phyloP scores from a whole-genome alignment of 306 rosid genomes.

The Argentina anserina region DNA sequence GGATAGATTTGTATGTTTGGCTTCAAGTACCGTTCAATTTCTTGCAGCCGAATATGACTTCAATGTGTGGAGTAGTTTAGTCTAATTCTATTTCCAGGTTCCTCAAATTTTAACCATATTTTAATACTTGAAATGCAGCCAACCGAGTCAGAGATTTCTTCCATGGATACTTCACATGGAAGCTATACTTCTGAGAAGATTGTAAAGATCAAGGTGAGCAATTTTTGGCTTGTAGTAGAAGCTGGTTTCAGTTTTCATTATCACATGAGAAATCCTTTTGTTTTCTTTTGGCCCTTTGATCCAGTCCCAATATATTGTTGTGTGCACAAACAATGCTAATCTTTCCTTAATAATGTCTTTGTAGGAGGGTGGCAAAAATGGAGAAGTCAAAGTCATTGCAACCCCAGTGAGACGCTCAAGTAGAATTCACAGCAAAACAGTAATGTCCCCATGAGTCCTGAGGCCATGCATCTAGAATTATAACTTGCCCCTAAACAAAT shows the following conservation, averaged over 20 bases:
- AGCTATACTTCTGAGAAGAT: slow-evolving; percentile 26
- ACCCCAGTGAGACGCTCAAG: slow-evolving; percentile 52
- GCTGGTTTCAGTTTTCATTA: neutral
- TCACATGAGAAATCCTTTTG: neutral
- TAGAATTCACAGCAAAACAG: slow-evolving; percentile 37
- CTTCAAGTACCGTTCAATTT: neutral
- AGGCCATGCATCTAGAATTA: neutral
- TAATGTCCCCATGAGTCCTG: slow-evolving; percentile 32
- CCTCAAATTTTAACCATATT: neutral
- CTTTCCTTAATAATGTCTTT: neutral
- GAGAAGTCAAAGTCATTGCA: slow-evolving; percentile 20
- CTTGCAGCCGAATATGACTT: neutral
- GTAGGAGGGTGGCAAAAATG: slow-evolving; percentile 26
- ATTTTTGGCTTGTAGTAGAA: neutral
- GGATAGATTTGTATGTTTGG: neutral
- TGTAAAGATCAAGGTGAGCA: slow-evolving; percentile 27
- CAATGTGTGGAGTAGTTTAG: neutral
- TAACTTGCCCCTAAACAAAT: neutral
- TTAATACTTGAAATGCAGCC: slow-evolving; percentile 14
- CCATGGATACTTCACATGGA: slow-evolving; percentile 20
- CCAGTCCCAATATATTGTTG: neutral
- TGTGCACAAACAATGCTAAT: neutral
- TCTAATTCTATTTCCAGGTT: neutral
- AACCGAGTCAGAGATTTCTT: slow-evolving; percentile 23
- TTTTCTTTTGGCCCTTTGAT: neutral